phyloP scores from a whole-genome alignment of 441 rosid genomes.

The Kokia cookei region DNA sequence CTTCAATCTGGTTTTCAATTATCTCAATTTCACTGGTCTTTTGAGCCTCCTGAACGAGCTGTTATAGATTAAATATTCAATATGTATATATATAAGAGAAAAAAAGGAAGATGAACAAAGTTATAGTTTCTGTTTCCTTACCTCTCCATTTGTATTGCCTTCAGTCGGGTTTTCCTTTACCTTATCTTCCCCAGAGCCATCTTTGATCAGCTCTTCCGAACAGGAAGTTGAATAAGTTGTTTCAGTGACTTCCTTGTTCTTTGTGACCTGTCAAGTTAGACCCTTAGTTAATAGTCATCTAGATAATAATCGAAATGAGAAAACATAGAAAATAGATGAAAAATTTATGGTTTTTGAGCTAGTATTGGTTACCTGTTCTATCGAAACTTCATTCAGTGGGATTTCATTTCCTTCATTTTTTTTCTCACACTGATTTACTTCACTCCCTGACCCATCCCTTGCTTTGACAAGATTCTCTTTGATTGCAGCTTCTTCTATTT shows the following conservation, averaged over 20 bases:
- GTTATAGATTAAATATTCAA: slow-evolving; percentile 3
- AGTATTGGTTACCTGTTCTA: background rate
- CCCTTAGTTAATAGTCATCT: slow-evolving; percentile 1
- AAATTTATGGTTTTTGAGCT: background rate
- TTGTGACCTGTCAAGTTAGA: slow-evolving; percentile 20
- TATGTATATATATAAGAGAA: background rate
- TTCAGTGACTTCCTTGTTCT: slow-evolving; percentile 15
- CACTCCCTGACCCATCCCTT: slow-evolving; percentile 4
- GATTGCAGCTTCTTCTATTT: slow-evolving; percentile 17
- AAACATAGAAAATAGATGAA: background rate
- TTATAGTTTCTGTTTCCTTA: slow-evolving; percentile 7
- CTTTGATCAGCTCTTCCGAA: slow-evolving; percentile 17
- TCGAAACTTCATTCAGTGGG: background rate
- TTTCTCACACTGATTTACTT: slow-evolving; percentile 15
- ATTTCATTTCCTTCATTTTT: slow-evolving; percentile 22
- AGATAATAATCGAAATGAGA: background rate
- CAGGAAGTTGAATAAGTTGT: slow-evolving; percentile 5
- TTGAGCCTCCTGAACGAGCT: slow-evolving; percentile 14
- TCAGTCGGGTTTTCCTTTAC: slow-evolving; percentile 17
- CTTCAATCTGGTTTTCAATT: slow-evolving; percentile 16
- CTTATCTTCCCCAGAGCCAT: slow-evolving; percentile 19
- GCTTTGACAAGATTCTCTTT: slow-evolving; percentile 1
- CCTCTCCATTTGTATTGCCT: slow-evolving; percentile 26
- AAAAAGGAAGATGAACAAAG: background rate
- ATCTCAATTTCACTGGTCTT: slow-evolving; percentile 13